phyloP scores from a whole-genome alignment of 495 filamentous ascomycete genomes.

The Elaphomyces granulatus region DNA sequence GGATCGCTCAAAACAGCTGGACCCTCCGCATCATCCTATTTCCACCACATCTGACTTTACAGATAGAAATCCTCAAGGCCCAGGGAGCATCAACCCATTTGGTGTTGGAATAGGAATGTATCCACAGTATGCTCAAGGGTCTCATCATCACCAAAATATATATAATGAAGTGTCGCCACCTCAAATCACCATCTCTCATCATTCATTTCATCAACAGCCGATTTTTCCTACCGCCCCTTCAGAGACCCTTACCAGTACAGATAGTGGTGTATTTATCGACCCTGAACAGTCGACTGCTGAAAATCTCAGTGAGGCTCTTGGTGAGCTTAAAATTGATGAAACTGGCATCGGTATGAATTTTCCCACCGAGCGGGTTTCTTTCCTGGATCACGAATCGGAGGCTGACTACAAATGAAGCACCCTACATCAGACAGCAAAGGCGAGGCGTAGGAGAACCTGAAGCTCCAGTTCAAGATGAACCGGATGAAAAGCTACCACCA shows the following conservation, averaged over 20 bases:
- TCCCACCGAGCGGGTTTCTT: neutral
- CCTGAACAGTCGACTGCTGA: slow-evolving; percentile 53
- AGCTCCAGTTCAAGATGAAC: slow-evolving; percentile 63
- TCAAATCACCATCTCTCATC: slow-evolving; percentile 25
- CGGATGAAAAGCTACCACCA: slow-evolving; percentile 56
- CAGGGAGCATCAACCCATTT: slow-evolving; percentile 19
- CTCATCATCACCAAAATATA: slow-evolving; percentile 63
- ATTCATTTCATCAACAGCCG: slow-evolving; percentile 30
- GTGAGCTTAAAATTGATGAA: slow-evolving; percentile 77
- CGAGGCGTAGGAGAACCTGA: slow-evolving; percentile 46
- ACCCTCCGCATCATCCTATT: slow-evolving; percentile 21
- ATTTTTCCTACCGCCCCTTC: slow-evolving; percentile 42
- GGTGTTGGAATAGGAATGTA: slow-evolving; percentile 24
- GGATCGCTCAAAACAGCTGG: slow-evolving; percentile 12
- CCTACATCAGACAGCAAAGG: slow-evolving; percentile 72
- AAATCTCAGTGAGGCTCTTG: slow-evolving; percentile 65
- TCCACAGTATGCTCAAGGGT: slow-evolving; percentile 29
- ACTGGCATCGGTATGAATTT: slow-evolving; percentile 65
- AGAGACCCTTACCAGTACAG: slow-evolving; percentile 32
- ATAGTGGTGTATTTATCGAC: slow-evolving; percentile 24
- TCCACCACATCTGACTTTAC: slow-evolving; percentile 17
- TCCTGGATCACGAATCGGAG: no score
- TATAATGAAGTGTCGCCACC: slow-evolving; percentile 59
- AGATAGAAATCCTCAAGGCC: slow-evolving; percentile 13
- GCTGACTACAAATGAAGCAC: slow-evolving; percentile 35